These are phyloP conservation scores for Ilyonectria robusta DNA, from an alignment of 2,329 filamentous ascomycete species.

Conservation along the genomic window DNA sequence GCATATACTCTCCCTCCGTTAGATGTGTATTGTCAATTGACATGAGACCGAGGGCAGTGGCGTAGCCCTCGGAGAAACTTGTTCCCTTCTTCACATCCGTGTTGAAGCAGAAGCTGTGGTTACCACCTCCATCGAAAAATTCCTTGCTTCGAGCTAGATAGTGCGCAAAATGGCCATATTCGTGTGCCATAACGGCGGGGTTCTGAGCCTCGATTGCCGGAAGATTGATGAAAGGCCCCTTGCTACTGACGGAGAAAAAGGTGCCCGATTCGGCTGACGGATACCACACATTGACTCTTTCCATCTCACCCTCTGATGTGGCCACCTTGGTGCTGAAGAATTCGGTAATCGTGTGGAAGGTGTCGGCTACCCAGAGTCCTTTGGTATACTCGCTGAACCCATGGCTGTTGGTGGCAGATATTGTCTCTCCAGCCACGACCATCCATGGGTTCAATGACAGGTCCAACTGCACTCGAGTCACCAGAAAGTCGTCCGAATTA, in stretches of 20 bases:
- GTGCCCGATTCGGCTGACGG: neutral
- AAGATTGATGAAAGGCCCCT: constrained; percentile 1
- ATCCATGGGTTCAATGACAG: neutral
- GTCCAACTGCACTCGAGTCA: neutral
- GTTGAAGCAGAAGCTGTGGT: neutral
- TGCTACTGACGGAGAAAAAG: neutral
- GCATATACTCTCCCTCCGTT: neutral
- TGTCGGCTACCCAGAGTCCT: constrained; percentile 11
- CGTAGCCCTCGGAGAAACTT: constrained; percentile 8
- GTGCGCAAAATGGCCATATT: constrained; percentile 10
- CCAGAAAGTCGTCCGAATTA: neutral
- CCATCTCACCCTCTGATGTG: neutral
- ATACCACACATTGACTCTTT: constrained; percentile 5
- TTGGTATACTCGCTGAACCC: neutral
- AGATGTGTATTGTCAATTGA: constrained; percentile 9
- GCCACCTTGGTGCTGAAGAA: constrained; percentile 8
- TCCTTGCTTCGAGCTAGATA: constrained; percentile 3
- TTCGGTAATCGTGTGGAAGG: neutral
- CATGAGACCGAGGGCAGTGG: constrained; percentile 8
- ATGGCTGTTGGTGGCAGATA: neutral
- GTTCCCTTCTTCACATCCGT: neutral
- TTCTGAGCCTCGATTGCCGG: neutral
- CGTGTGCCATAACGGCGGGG: constrained; percentile 9
- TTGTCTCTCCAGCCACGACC: neutral
- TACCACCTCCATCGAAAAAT: neutral